A percentile compares a stretch with the other conserved stretches of the same genome.
These are phyloP conservation scores for Erysimum cheiranthoides DNA, from an alignment of 345 rosid species.

Conservation along the genomic window DNA sequence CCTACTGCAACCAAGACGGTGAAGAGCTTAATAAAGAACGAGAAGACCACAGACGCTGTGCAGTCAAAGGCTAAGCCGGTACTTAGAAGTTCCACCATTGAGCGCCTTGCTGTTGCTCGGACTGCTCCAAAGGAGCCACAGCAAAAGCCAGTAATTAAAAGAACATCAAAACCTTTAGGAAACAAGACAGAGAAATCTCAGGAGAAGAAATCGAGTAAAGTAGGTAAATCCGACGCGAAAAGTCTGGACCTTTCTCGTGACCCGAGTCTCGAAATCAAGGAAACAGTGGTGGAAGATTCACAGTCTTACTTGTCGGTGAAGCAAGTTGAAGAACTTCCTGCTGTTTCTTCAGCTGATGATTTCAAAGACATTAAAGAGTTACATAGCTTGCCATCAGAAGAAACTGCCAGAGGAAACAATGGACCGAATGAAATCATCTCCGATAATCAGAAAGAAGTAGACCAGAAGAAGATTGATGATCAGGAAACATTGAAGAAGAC, in stretches of 20 bases:
- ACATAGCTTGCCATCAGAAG: conserved; percentile 48
- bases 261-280: conserved; percentile 50
- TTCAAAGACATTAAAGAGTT: conserved; percentile 74
- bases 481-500: conserved; percentile 44
- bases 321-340: conserved; percentile 42
- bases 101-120: conserved; percentile 80
- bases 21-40: conserved; percentile 44
- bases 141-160: conserved; percentile 53
- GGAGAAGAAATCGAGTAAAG: conserved; percentile 50
- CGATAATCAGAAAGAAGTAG: conserved; percentile 32
- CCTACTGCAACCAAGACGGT: conserved; percentile 44
- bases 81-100: conserved; percentile 81
- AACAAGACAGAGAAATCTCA: conserved; percentile 49
- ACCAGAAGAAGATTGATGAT: conserved; percentile 40
- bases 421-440: conserved; percentile 30
- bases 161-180: conserved; percentile 43
- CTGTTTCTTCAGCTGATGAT: conserved; percentile 44
- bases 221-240: conserved; percentile 16
- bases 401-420: conserved; percentile 44
- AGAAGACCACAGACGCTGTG: conserved; percentile 48
- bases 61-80: conserved; percentile 63
- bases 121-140: conserved; percentile 56
- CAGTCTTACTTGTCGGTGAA: conserved; percentile 33
- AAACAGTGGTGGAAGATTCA: conserved; percentile 45
- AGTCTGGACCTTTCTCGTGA: conserved; percentile 42